Evolutionary conservation across 2,329 filamentous ascomycete genomes (phyloP).

Genomic region (Fusarium humuli): DNA sequence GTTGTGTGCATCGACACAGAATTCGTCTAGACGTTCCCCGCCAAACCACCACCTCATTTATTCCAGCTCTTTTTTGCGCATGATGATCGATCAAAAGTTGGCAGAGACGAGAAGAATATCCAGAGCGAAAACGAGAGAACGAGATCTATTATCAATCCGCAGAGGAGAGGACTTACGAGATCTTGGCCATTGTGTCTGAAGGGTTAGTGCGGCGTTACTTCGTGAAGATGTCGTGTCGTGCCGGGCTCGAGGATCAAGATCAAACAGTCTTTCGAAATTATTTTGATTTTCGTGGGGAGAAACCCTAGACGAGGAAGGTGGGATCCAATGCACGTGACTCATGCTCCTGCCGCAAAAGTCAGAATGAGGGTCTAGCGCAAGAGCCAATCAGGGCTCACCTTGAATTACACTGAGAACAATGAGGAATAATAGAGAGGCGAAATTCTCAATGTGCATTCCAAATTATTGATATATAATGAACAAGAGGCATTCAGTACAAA

Average conservation of each 20-base stretch:
- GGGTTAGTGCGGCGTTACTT: conserved; percentile 57
- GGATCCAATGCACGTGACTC: conserved; percentile 48
- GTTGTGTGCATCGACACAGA: conserved; percentile 33
- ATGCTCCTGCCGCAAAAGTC: background rate
- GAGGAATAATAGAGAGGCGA: background rate
- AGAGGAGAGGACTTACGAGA: conserved; percentile 63
- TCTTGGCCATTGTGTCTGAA: conserved; percentile 71
- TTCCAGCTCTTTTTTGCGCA: conserved; percentile 29
- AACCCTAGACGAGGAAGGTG: conserved; percentile 53
- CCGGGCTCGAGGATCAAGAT: conserved; percentile 53
- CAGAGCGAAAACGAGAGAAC: conserved; percentile 1
- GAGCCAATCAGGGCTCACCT: conserved; percentile 8
- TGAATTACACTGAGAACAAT: background rate
- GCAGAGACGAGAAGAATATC: conserved; percentile 29
- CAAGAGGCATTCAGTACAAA: background rate
- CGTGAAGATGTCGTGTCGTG: conserved; percentile 51
- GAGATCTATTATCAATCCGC: conserved; percentile 6
- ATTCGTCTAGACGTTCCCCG: conserved; percentile 22
- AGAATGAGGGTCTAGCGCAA: background rate
- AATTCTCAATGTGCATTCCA: background rate
- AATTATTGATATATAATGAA: background rate
- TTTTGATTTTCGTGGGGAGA: conserved; percentile 49
- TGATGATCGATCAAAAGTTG: conserved; percentile 20
- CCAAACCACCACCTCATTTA: conserved; percentile 20
- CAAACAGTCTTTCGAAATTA: conserved; percentile 40